Base-by-base conservation (phyloP, 2,329 filamentous ascomycete genomes). In the Talaromyces sp. region DNA sequence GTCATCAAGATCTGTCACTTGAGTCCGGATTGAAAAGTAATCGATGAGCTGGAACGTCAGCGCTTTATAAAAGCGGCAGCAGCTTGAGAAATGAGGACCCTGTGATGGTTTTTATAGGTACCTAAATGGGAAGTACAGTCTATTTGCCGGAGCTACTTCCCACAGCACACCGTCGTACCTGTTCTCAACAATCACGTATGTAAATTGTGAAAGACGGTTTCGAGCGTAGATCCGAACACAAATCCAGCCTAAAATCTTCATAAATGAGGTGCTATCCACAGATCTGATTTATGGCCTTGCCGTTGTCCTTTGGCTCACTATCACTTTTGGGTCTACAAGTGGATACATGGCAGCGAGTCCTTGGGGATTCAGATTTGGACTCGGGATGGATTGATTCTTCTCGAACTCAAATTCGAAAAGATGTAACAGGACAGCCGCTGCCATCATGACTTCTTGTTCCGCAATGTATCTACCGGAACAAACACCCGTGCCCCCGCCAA, bases 401-500 rank as follows among this genome's bases (percentile, higher is more conserved):
- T 57, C 31, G 18, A 58, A 31, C 18, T 48, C 21, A 12, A 64
- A 46, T 21, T 64, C 54, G n/a, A 39, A 64, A 28, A 58, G 39
- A 55, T 40, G 37, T 4, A 62, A n/a, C 46, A 64, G 25, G 5
- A 57, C 39, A 21, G 63, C 58, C 5, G 63, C 63, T 21, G 50
- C 59, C 31, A 64, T 48, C 21, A 64, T 52, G 16, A 61, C 54
- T 50, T 64, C 58, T 28, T 64, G 50, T 18, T 63, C 62, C 3
- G 63, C 63, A n/a, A 64, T 56, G n/a, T 62, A 64, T 50, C 59
- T 55, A 2, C 63, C 63, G 8, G 63, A 64, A 25, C 63, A 64
- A 35, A 64, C 48, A 55, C 63, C 63, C 11, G 42, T 58, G 16
- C 59, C 63, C 5, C 63, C 63, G 8, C 59, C 63, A 57, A 64